Base-by-base conservation (phyloP, 1,284 basidiomycete species). In the Ceratobasidium sp. region DNA sequence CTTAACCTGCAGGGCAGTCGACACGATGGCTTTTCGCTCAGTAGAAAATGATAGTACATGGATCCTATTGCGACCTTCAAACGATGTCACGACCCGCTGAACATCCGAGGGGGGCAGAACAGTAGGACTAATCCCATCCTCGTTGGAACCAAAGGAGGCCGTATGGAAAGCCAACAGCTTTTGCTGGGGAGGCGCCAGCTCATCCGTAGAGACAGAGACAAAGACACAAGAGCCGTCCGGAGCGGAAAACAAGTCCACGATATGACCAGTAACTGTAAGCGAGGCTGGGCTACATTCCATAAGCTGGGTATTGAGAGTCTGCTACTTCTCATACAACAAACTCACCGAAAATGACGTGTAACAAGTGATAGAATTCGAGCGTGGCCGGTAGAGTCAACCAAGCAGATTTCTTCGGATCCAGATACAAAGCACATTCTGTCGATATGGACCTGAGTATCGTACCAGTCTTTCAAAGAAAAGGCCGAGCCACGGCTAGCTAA, bases 91-190 rank as follows among this genome's bases (percentile, higher is more conserved):
- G 13, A 68, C 26, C 9, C 75, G 84, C 80, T 2, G 86, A 78
- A 5, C 80, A 80, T 6, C 82, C 80, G 23, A 81, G 81, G 4
- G 80, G 80, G 70, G 85, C 82, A 53, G 58, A 56, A 42, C 56
- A 6, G 2, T 83, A 81, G 1, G 82, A 79, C 80, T 61, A n/a
- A 88, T 86, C 12, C 90, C 90, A 13, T 84, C 82, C 0, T 85
- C 40, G 26, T 78, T 86, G 0, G 88, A 87, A 1, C 90, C 90
- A 80, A 91, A 91, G 0, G 88, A 90, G 1, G 84, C 84, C 89
- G 89, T 90, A 78, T 91, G 91, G 80, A 88, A 90, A 4, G 88
- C 87, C 3, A 83, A 83, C 10, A 89, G 78, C 46, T 61, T 72
- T 1, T 66, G 49, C 44, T 72, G 49, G 49, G 23, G 42, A 18